Percentiles rank a stretch among this genome's conserved stretches.
These are phyloP conservation scores for Glaciozyma antarctica DNA, from an alignment of 768 basidiomycete genomes.

Conservation along the genomic window DNA sequence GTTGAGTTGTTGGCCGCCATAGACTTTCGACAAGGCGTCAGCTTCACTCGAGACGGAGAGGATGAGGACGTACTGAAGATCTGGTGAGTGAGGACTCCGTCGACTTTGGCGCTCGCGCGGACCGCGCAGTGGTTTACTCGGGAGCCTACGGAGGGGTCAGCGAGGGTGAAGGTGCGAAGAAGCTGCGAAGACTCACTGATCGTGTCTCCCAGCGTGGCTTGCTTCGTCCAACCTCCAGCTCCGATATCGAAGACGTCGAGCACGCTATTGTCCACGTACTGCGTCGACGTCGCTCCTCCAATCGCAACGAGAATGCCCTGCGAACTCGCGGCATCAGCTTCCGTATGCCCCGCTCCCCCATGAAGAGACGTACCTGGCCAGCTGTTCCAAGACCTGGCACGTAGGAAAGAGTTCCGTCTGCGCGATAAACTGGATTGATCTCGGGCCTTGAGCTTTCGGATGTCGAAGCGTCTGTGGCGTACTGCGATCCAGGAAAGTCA, in stretches of 20 bases:
- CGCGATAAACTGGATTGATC: constrained; percentile 18
- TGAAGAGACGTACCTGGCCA: not conserved
- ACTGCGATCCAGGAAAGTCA: not conserved
- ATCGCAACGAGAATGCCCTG: constrained; percentile 22
- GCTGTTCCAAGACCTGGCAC: constrained; percentile 18
- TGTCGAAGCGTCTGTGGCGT: not conserved
- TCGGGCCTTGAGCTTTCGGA: constrained; percentile 20
- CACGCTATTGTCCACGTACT: constrained; percentile 24
- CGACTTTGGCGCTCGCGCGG: constrained; percentile 20
- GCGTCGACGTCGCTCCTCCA: constrained; percentile 16
- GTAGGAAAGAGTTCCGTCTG: constrained; percentile 21
- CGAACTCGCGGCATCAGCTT: not conserved
- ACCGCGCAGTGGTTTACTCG: constrained; percentile 32
- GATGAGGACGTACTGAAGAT: constrained; percentile 6
- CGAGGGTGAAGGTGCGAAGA: no score
- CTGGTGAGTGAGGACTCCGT: constrained; percentile 23
- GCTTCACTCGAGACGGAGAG: not conserved
- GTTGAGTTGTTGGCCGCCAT: constrained; percentile 29
- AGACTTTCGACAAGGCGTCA: not conserved
- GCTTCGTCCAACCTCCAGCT: constrained; percentile 25
- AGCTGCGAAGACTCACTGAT: not conserved
- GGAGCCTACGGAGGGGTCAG: not conserved
- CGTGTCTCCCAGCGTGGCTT: constrained; percentile 21
- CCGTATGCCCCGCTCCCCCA: not conserved
- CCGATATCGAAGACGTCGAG: constrained; percentile 30